Evolutionary conservation across 1,139 yeast species (phyloP).

Genomic region (Kodamaea suecica): DNA sequence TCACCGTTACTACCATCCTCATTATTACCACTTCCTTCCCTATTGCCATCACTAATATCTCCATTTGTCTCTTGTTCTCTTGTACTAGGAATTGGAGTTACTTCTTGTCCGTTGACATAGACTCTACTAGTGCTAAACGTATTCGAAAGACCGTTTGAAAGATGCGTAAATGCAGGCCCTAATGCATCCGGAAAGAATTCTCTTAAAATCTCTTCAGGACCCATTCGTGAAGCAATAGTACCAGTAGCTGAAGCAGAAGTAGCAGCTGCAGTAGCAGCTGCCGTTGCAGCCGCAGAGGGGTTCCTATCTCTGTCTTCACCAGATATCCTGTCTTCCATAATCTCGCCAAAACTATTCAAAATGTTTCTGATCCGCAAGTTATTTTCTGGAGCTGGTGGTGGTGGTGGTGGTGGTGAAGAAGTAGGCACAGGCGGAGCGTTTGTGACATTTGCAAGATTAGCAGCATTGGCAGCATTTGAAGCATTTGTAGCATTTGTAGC

Average conservation of each 20-base stretch:
- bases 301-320: too few species aligned
- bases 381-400: slow-evolving; percentile 1
- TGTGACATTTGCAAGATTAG: too few species aligned
- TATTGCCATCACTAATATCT: neutral
- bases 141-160: neutral
- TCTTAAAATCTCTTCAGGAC: slow-evolving; percentile 9
- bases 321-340: slow-evolving; percentile 16
- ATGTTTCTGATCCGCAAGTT: slow-evolving; percentile 17
- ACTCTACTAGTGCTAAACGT: slow-evolving; percentile 7
- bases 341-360: slow-evolving; percentile 24
- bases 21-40: neutral
- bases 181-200: slow-evolving; percentile 14
- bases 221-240: slow-evolving; percentile 4
- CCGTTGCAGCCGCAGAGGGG: neutral
- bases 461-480: slow-evolving; percentile 4
- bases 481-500: slow-evolving; percentile 3
- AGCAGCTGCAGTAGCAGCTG: slow-evolving; percentile 1
- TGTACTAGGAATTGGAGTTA: slow-evolving; percentile 1
- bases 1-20: neutral
- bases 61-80: neutral
- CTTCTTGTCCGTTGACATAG: slow-evolving; percentile 13
- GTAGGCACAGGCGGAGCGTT: slow-evolving; percentile 2
- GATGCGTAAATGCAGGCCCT: neutral
- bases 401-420: slow-evolving; percentile 1
- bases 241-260: slow-evolving; percentile 4